Conservation (phyloP, 2,329 filamentous ascomycete species). For the Fusarium fracticaudum region DNA sequence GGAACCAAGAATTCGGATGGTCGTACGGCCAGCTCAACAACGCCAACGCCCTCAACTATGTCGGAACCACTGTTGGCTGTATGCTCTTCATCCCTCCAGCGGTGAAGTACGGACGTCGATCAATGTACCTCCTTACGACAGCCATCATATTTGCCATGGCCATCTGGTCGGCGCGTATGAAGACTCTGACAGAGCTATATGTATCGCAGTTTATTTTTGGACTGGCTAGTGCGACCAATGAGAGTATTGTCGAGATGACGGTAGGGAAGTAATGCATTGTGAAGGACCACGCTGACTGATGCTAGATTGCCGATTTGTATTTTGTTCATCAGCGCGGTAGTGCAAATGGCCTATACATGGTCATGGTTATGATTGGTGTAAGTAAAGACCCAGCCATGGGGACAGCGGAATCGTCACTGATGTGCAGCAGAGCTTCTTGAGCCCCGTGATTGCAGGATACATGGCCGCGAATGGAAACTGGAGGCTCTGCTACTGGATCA, state of each 20-base stretch:
- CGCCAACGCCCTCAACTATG: conserved; percentile 37
- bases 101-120: conserved; percentile 45
- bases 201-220: conserved; percentile 39
- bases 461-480: conserved; percentile 39
- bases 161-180: not conserved
- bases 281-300: not conserved
- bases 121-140: conserved; percentile 39
- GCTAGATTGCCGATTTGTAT: conserved; percentile 43
- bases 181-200: not conserved
- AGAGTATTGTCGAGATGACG: conserved; percentile 50
- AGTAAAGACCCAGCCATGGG: not conserved
- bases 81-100: conserved; percentile 46
- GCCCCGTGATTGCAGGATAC: conserved; percentile 43
- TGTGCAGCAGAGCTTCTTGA: conserved; percentile 25
- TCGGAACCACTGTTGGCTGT: conserved; percentile 43
- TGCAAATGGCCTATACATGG: conserved; percentile 43
- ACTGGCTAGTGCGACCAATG: conserved; percentile 49
- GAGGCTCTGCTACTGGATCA: conserved; percentile 41
- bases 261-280: conserved; percentile 2
- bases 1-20: conserved; percentile 40
- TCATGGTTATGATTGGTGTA: conserved; percentile 41
- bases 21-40: conserved; percentile 36
- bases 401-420: not conserved
- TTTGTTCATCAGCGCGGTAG: conserved; percentile 44
- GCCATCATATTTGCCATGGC: conserved; percentile 3